Percentiles rank a stretch among this genome's conserved stretches.
These are phyloP conservation scores for Malania oleifera DNA, from an alignment of 164 flowering plant species.

Conservation along the genomic window DNA sequence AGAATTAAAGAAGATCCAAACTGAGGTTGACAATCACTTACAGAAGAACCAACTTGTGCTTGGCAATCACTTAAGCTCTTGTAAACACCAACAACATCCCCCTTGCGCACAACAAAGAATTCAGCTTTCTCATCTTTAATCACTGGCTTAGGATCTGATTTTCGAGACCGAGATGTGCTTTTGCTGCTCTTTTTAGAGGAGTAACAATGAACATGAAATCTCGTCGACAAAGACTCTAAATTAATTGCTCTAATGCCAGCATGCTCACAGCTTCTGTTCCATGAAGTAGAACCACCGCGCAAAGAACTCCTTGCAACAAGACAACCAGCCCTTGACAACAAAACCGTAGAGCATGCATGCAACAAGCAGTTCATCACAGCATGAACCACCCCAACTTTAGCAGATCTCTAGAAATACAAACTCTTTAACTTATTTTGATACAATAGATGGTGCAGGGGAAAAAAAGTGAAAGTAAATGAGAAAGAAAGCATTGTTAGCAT, in stretches of 20 bases:
- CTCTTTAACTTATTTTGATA: not conserved
- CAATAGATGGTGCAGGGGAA: too few relatives aligned
- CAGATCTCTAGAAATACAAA: conserved; percentile 11
- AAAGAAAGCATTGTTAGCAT: too few relatives aligned
- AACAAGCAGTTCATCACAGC: conserved; percentile 55
- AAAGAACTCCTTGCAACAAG: conserved; percentile 6
- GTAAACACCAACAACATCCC: conserved; percentile 80
- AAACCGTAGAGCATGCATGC: conserved; percentile 11
- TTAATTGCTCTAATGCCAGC: conserved; percentile 24
- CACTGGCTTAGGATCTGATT: conserved; percentile 22
- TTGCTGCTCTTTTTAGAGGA: conserved; percentile 29
- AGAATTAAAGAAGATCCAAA: not conserved
- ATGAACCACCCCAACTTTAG: conserved; percentile 13
- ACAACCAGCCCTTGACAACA: not conserved
- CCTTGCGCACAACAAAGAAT: conserved; percentile 86
- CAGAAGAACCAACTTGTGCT: conserved; percentile 78
- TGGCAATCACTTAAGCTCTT: conserved; percentile 72
- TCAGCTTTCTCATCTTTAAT: conserved; percentile 58
- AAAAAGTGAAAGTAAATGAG: too few relatives aligned
- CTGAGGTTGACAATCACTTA: conserved; percentile 12
- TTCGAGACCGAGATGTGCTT: conserved; percentile 14
- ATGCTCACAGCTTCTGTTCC: conserved; percentile 27
- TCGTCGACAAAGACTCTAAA: conserved; percentile 24
- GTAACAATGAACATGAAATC: conserved; percentile 41
- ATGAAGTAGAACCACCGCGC: conserved; percentile 8